Percentiles rank a stretch among this genome's conserved stretches.
Evolutionary conservation across 1,284 basidiomycete genomes (phyloP).

Genomic region (Coniophora puteana): DNA sequence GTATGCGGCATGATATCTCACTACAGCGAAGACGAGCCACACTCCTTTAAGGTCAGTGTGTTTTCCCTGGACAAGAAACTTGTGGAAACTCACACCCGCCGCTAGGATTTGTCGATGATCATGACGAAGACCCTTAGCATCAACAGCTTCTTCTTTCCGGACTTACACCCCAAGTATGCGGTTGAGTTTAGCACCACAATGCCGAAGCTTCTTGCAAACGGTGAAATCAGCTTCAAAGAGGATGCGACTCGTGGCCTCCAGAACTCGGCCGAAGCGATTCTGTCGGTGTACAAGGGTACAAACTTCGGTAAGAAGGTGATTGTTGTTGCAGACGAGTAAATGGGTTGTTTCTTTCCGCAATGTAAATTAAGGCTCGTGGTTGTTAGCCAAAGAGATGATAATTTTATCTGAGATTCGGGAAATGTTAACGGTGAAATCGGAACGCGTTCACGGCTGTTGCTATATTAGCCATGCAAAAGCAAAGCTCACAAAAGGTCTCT

Average conservation of each 20-base stretch:
- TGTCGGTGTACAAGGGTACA: neutral
- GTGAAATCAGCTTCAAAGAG: neutral
- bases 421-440: no score
- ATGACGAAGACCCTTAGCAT: neutral
- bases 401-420: no score
- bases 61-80: neutral
- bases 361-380: no score
- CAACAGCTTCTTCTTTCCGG: neutral
- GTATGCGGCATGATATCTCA: constrained; percentile 1
- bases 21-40: neutral
- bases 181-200: neutral
- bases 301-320: neutral
- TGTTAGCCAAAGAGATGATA: no score
- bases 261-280: neutral
- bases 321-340: neutral
- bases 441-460: no score
- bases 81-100: neutral
- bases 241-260: neutral
- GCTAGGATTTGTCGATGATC: neutral
- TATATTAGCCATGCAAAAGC: no score
- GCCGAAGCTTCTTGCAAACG: neutral
- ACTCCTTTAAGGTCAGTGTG: neutral
- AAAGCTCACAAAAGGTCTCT: no score
- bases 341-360: no score
- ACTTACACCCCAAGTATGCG: neutral